phyloP scores from a whole-genome alignment of 163 green algal species.

The Chlamydomonas reinhardtii region DNA sequence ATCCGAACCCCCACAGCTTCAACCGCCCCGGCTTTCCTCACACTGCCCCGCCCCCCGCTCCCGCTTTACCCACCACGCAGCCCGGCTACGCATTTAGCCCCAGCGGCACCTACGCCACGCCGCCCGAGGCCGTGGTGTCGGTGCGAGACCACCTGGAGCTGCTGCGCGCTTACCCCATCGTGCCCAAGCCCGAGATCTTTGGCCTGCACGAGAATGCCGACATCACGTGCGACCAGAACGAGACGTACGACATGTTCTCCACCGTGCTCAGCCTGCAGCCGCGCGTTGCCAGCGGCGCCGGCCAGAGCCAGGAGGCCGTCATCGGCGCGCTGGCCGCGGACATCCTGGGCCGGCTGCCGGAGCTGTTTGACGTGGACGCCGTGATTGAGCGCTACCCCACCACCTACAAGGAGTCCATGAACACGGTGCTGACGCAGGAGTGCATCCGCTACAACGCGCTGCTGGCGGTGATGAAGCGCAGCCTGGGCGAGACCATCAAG shows the following conservation, averaged over 20 bases:
- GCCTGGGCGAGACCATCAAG: constrained; percentile 75
- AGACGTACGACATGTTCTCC: constrained; percentile 83
- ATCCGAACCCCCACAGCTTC: too few relatives aligned
- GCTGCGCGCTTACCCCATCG: constrained; percentile 67
- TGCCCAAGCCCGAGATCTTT: constrained; percentile 86
- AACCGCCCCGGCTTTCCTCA: neutral
- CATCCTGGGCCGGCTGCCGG: constrained; percentile 58
- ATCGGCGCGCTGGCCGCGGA: constrained; percentile 52
- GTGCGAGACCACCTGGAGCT: constrained; percentile 41
- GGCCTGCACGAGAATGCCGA: constrained; percentile 91
- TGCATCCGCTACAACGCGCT: constrained; percentile 89
- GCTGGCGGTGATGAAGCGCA: constrained; percentile 73
- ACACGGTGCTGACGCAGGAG: constrained; percentile 90
- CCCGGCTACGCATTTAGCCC: constrained; percentile 64
- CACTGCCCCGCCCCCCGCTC: too few relatives aligned
- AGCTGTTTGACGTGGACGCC: constrained; percentile 69
- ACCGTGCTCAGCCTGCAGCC: constrained; percentile 84
- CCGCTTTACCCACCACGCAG: neutral
- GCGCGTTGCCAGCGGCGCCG: constrained; percentile 54
- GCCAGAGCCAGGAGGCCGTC: constrained; percentile 71
- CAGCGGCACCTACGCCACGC: constrained; percentile 61
- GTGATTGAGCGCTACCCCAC: constrained; percentile 77
- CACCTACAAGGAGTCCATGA: constrained; percentile 87
- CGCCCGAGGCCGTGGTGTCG: neutral
- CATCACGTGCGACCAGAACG: constrained; percentile 90